Percentiles rank a stretch among this genome's conserved stretches.
phyloP scores from a whole-genome alignment of 78 protist species.

The Speleostelium caveatum region DNA sequence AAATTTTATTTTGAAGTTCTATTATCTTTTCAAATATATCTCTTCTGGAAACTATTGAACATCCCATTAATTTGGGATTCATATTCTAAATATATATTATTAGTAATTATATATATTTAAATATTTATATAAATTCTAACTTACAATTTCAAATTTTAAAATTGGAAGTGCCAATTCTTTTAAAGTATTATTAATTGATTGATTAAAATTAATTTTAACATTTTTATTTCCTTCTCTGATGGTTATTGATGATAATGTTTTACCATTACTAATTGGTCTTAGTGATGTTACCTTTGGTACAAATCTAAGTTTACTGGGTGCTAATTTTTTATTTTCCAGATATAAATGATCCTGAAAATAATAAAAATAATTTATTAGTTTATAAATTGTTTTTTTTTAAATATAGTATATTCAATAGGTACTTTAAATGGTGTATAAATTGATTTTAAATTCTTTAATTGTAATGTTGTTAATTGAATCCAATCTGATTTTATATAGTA shows the following conservation, averaged over 20 bases:
- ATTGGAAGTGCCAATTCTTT: constrained; percentile 1
- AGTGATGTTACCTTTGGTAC: neutral
- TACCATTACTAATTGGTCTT: constrained; percentile 15
- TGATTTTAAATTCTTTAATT: too few species aligned
- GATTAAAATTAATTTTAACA: neutral
- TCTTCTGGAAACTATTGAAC: neutral
- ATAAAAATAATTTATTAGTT: too few species aligned
- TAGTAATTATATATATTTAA: neutral
- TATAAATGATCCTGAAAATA: too few species aligned
- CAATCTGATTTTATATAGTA: neutral
- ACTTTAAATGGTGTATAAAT: too few species aligned
- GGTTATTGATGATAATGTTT: too few species aligned
- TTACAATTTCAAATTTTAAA: constrained; percentile 14
- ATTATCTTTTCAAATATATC: neutral
- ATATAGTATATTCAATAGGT: too few species aligned
- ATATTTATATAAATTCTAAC: neutral
- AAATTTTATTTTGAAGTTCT: neutral
- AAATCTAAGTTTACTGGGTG: neutral
- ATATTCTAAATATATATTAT: neutral
- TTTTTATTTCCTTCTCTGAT: neutral
- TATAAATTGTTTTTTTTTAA: too few species aligned
- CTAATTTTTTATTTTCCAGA: constrained; percentile 1
- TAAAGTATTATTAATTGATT: constrained; percentile 6
- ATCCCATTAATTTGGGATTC: neutral
- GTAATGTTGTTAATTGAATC: neutral